A percentile compares a stretch with the other conserved stretches of the same genome.
phyloP scores from a whole-genome alignment of 495 filamentous ascomycete species.

The Podospora sp. region DNA sequence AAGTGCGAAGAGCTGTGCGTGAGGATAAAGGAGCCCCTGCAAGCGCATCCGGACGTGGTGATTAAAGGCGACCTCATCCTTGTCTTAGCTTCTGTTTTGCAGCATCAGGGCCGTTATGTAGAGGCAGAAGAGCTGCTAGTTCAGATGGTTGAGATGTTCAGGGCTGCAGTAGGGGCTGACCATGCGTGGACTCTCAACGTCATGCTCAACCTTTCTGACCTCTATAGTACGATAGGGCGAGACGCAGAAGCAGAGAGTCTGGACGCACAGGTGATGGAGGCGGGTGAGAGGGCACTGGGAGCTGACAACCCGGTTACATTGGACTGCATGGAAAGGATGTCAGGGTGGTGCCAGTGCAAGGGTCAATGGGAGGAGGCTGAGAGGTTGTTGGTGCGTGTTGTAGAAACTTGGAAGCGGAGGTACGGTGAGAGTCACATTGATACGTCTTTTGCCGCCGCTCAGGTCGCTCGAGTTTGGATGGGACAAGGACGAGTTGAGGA shows the following conservation, averaged over 20 bases:
- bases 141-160: background rate
- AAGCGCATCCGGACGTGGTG: background rate
- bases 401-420: background rate
- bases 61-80: background rate
- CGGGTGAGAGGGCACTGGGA: background rate
- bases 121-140: background rate
- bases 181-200: background rate
- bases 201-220: no score
- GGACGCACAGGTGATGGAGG: slow-evolving; percentile 3
- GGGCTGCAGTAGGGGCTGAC: background rate
- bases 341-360: background rate
- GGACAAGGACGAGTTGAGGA: background rate
- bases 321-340: slow-evolving; percentile 9
- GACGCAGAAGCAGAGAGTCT: background rate
- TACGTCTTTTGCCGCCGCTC: background rate
- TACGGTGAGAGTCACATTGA: slow-evolving; percentile 13
- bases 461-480: background rate
- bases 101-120: background rate
- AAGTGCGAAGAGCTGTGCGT: slow-evolving; percentile 19
- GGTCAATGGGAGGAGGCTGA: slow-evolving; percentile 19
- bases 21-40: background rate
- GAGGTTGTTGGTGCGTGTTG: slow-evolving; percentile 9
- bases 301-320: slow-evolving; percentile 18
- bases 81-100: background rate
- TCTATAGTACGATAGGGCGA: background rate